Conservation (phyloP, 768 basidiomycete genomes). For the Russula dissimulans region DNA sequence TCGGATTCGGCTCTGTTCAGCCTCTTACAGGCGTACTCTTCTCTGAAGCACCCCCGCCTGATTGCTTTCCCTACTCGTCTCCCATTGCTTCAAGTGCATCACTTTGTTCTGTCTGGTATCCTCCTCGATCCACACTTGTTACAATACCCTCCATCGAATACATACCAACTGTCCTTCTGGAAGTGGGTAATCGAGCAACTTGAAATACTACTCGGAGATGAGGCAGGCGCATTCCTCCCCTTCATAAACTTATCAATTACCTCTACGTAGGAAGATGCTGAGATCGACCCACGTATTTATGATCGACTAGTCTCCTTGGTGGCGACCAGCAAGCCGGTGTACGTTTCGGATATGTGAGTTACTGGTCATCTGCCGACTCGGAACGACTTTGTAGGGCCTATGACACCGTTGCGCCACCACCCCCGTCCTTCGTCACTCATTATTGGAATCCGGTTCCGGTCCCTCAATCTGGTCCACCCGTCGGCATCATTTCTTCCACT, state of each 20-base stretch:
- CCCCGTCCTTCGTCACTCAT: slow-evolving; percentile 56
- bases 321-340: slow-evolving; percentile 24
- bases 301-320: slow-evolving; percentile 47
- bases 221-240: slow-evolving; percentile 33
- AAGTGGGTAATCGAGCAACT: slow-evolving; percentile 55
- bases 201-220: slow-evolving; percentile 36
- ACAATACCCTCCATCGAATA: slow-evolving; percentile 50
- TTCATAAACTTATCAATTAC: slow-evolving; percentile 13
- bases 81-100: slow-evolving; percentile 36
- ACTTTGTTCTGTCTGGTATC: slow-evolving; percentile 45
- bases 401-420: slow-evolving; percentile 27
- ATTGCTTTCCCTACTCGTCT: slow-evolving; percentile 35
- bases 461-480: background rate
- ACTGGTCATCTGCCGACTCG: slow-evolving; percentile 21
- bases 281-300: slow-evolving; percentile 60
- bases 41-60: slow-evolving; percentile 37
- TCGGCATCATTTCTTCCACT: background rate
- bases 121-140: slow-evolving; percentile 45
- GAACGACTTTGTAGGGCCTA: slow-evolving; percentile 9
- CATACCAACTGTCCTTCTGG: slow-evolving; percentile 63
- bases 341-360: slow-evolving; percentile 21
- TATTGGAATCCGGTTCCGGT: slow-evolving; percentile 38
- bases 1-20: slow-evolving; percentile 26
- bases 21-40: slow-evolving; percentile 44
- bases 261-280: slow-evolving; percentile 35